Evolutionary conservation across 805 yeast species (phyloP), one percentile per base, ranked within the genome.

Genomic region (Nakazawaea populi): DNA sequence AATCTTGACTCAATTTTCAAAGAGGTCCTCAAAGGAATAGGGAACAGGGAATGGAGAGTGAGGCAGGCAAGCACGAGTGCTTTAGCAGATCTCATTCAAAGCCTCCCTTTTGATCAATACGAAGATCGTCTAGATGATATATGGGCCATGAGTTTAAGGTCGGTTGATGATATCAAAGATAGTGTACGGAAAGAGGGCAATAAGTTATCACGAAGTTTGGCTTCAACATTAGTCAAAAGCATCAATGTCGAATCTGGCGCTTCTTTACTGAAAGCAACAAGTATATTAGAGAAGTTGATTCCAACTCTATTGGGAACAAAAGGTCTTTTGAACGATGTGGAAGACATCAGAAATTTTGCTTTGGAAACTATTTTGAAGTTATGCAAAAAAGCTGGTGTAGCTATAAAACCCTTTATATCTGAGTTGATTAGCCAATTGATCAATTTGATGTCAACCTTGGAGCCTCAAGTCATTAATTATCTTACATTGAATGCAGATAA

Each of bases 101-200:
- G 82, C n/a, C 73, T 77, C 29, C 74, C 83, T 0, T 58, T 79
- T 28, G 80, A 77, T 9, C 68, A 63, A 11, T 85, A 84, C 58
- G 79, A 79, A 37, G 56, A 61, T 9, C 60, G 69, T 8, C 60
- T 86, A 53, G 85, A 87, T 52, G 82, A 80, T 5, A 80, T 92
- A 34, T 92, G 97, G 97, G 73, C 76, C 5, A 83, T 88, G 87
- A 83, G 91, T 46, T 91, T 92, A 69, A 77, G 99, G 60, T 79
- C 81, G 0, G 79, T 92, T 78, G 99, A 92, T 68, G 98, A 92
- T 69, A 89, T 92, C 53, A 94, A 94, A 65, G 97, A 89, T 37
- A 87, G 95, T 67, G 97, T 94, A 3, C 74, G 97, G 47, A 79
- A 78, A 52, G 96, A 89, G 44, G 97, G 96, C 8, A 68, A 75